Percentiles rank a stretch among this genome's conserved stretches.
phyloP scores from a whole-genome alignment of 1,284 basidiomycete species.

The Crucibulum cyathiforme region DNA sequence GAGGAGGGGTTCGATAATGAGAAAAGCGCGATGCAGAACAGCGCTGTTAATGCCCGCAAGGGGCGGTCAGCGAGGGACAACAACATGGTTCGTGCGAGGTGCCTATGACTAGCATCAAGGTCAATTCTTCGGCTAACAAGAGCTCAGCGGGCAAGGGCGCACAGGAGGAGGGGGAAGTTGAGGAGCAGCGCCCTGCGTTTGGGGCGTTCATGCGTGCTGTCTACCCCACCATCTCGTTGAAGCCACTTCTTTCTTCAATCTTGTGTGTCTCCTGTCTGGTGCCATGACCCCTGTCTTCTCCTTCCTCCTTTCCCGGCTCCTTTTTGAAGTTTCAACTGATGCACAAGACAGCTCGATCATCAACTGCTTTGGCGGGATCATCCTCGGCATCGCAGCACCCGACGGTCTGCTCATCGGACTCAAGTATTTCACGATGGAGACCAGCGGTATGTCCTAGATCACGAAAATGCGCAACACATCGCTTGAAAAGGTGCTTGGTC shows the following conservation, averaged over 20 bases:
- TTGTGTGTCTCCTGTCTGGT: slow-evolving; percentile 76
- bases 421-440: too few species aligned
- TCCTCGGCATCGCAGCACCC: slow-evolving; percentile 74
- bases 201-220: too few species aligned
- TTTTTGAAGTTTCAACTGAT: slow-evolving; percentile 80
- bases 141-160: too few species aligned
- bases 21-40: slow-evolving; percentile 48
- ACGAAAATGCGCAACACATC: slow-evolving; percentile 64
- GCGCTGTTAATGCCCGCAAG: slow-evolving; percentile 37
- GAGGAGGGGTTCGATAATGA: slow-evolving; percentile 34
- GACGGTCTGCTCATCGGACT: slow-evolving; percentile 77
- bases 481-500: slow-evolving; percentile 53
- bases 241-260: not conserved
- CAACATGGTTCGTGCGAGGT: slow-evolving; percentile 5
- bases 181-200: too few species aligned
- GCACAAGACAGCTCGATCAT: slow-evolving; percentile 68
- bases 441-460: too few species aligned
- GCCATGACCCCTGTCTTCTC: slow-evolving; percentile 92
- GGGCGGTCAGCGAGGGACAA: slow-evolving; percentile 23
- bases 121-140: too few species aligned
- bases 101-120: too few species aligned
- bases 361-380: slow-evolving; percentile 70
- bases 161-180: too few species aligned
- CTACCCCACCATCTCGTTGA: too few species aligned
- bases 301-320: slow-evolving; percentile 82